Conservation (phyloP, 371 early-diverging fungal genomes). For the Capniomyces stellatus region DNA sequence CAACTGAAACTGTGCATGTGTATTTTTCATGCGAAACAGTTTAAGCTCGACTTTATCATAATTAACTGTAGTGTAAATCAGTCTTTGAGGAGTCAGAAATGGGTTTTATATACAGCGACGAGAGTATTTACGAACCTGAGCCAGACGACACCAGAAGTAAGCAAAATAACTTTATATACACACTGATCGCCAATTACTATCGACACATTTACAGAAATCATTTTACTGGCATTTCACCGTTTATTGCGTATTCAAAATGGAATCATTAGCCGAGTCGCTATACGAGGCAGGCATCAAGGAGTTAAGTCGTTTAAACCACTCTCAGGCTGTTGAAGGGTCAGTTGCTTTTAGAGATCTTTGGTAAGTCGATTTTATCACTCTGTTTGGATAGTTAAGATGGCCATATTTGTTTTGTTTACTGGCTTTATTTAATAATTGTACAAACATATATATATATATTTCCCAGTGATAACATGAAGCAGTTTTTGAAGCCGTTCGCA, state of each 20-base stretch:
- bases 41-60: too few relatives aligned
- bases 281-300: constrained; percentile 58
- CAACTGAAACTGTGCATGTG: too few relatives aligned
- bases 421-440: too few relatives aligned
- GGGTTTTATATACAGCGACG: not conserved
- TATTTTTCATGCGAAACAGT: too few relatives aligned
- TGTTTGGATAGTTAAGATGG: too few relatives aligned
- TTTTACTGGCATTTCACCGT: too few relatives aligned
- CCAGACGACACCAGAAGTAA: not conserved
- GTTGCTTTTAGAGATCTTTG: constrained; percentile 30
- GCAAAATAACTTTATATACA: too few relatives aligned
- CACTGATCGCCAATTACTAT: not conserved
- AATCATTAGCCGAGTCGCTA: constrained; percentile 28
- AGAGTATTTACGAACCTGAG: not conserved
- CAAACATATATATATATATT: too few relatives aligned
- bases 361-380: too few relatives aligned
- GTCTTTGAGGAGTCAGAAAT: not conserved
- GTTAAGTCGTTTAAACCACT: constrained; percentile 48
- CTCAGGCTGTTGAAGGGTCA: constrained; percentile 41
- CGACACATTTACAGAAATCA: too few relatives aligned
- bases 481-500: constrained; percentile 46
- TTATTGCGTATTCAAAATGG: constrained; percentile 9
- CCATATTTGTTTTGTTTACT: too few relatives aligned
- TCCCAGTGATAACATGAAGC: constrained; percentile 42
- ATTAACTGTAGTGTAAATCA: not conserved